Conservation (phyloP, 768 basidiomycete genomes). For the Myochromella boudieri region DNA sequence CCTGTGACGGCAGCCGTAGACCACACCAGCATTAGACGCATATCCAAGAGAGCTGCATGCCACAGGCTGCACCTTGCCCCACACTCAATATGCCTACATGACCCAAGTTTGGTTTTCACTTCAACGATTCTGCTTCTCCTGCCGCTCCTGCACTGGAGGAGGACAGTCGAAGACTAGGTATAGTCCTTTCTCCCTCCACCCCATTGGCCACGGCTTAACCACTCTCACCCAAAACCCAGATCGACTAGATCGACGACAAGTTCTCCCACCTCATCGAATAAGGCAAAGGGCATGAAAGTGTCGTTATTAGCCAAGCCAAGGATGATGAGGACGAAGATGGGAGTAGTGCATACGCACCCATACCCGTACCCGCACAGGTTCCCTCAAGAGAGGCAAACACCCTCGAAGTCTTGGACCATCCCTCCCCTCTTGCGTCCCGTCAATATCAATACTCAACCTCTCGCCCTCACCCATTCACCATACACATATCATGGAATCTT, state of each 20-base stretch:
- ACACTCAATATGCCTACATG: constrained; percentile 27
- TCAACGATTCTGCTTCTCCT: background rate
- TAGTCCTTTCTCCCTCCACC: background rate
- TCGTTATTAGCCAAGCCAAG: constrained; percentile 70
- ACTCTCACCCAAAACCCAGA: constrained; percentile 35
- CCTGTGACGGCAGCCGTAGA: constrained; percentile 34
- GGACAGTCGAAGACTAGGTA: constrained; percentile 50
- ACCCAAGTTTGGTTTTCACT: constrained; percentile 43
- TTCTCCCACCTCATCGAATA: constrained; percentile 72
- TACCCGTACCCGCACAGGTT: too few species aligned
- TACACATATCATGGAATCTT: constrained; percentile 25
- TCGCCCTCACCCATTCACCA: constrained; percentile 14
- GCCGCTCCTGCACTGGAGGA: constrained; percentile 26
- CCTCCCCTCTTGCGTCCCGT: constrained; percentile 22
- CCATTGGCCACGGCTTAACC: too few species aligned
- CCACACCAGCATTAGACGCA: constrained; percentile 36
- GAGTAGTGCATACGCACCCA: constrained; percentile 37
- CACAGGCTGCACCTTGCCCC: constrained; percentile 18
- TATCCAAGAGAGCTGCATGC: constrained; percentile 22
- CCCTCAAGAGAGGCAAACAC: background rate
- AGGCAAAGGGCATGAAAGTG: constrained; percentile 76
- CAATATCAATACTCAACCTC: constrained; percentile 16
- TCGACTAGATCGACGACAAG: constrained; percentile 82
- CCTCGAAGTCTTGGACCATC: background rate
- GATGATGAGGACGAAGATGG: constrained; percentile 82